Conservation (phyloP, 2,329 filamentous ascomycete genomes). For the Calonectria crousiana region DNA sequence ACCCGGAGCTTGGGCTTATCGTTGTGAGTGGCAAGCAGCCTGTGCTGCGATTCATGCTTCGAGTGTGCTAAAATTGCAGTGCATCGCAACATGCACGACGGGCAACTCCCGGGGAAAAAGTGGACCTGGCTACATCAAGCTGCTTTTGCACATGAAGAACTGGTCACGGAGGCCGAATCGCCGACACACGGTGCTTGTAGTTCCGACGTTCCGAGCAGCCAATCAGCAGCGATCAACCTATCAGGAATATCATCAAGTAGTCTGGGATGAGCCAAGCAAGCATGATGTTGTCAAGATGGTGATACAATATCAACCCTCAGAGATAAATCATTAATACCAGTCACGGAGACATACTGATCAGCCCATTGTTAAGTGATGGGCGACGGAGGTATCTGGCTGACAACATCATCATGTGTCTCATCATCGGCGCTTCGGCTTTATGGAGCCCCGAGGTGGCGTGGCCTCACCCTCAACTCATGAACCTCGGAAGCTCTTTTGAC, state of each 20-base stretch:
- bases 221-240: not conserved
- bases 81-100: too few species aligned
- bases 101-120: too few species aligned
- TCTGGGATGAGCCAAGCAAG: too few species aligned
- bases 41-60: not conserved
- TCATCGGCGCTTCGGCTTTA: not conserved
- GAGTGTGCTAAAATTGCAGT: not conserved
- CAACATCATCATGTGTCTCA: not conserved
- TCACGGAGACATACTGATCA: not conserved
- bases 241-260: not conserved
- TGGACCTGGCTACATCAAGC: too few species aligned
- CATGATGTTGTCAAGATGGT: not conserved
- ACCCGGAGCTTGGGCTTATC: too few species aligned
- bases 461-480: not conserved
- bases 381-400: not conserved
- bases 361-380: not conserved
- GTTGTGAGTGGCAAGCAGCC: too few species aligned
- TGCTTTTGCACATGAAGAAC: not conserved
- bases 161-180: not conserved
- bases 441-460: not conserved
- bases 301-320: not conserved
- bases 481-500: not conserved
- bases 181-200: not conserved
- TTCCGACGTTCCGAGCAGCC: not conserved
- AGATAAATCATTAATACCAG: not conserved